These are phyloP conservation scores for Cornus controversa DNA, from an alignment of 148 eudicot species.

Conservation along the genomic window DNA sequence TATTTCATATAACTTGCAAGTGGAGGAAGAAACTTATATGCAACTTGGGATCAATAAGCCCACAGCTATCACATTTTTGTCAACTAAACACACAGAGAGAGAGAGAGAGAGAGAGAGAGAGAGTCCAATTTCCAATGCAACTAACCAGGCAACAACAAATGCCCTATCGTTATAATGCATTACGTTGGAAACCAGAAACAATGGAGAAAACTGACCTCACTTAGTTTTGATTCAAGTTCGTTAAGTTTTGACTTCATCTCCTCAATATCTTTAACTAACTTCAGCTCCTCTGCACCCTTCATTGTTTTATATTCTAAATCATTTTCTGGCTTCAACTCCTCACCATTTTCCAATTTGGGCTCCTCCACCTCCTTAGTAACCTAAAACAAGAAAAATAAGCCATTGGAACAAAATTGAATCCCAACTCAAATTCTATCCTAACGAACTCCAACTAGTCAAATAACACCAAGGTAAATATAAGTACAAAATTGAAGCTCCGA, in stretches of 20 bases:
- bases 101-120: not conserved
- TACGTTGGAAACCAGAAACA: not conserved
- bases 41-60: not conserved
- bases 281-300: constrained; percentile 13
- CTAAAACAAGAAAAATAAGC: constrained; percentile 13
- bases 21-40: not conserved
- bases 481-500: not conserved
- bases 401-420: no score
- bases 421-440: not conserved
- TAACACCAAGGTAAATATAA: not conserved
- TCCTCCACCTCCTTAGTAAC: constrained; percentile 26
- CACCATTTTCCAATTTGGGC: constrained; percentile 16
- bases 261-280: constrained; percentile 58
- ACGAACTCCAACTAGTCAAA: not conserved
- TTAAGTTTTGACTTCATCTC: constrained; percentile 67
- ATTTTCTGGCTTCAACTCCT: not conserved
- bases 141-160: not conserved
- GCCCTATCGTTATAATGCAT: not conserved
- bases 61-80: no score
- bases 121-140: not conserved
- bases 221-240: constrained; percentile 59
- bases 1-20: not conserved
- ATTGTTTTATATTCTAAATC: not conserved
- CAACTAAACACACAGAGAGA: no score
- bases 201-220: constrained; percentile 55